These are phyloP conservation scores for Mycena maculata DNA, from an alignment of 768 basidiomycete genomes.

Conservation along the genomic window DNA sequence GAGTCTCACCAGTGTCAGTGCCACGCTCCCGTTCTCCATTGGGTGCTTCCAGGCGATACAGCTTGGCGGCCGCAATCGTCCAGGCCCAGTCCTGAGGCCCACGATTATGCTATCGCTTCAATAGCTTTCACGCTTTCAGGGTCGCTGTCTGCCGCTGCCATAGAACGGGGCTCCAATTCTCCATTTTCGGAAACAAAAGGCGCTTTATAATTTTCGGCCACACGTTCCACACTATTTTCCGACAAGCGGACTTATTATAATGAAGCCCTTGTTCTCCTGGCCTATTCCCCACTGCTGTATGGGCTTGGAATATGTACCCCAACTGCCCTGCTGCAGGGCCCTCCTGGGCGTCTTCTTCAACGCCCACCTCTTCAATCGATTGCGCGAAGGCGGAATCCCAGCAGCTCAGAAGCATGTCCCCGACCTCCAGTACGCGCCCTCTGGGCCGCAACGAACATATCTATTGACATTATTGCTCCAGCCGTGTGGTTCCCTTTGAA, in stretches of 20 bases:
- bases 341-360: not conserved
- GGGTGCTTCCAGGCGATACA: not conserved
- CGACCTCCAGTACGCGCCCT: conserved; percentile 17
- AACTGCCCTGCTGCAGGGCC: not conserved
- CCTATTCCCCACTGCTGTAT: conserved; percentile 11
- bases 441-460: not conserved
- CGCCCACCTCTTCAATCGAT: not conserved
- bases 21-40: conserved; percentile 1
- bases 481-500: conserved; percentile 24
- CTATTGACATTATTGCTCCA: conserved; percentile 4
- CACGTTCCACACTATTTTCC: conserved; percentile 21
- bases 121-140: conserved; percentile 17
- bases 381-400: not conserved
- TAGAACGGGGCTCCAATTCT: conserved; percentile 17
- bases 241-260: conserved; percentile 13
- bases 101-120: conserved; percentile 9
- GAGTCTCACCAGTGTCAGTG: not conserved
- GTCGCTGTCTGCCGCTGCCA: conserved; percentile 21
- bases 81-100: not conserved
- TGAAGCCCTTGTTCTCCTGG: not conserved
- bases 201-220: conserved; percentile 21
- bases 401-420: not conserved
- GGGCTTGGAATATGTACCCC: conserved; percentile 1
- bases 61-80: conserved; percentile 17
- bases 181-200: conserved; percentile 29